A percentile compares a stretch with the other conserved stretches of the same genome.
phyloP scores from a whole-genome alignment of 2,329 filamentous ascomycete species.

The Chaetomium olivaceum region DNA sequence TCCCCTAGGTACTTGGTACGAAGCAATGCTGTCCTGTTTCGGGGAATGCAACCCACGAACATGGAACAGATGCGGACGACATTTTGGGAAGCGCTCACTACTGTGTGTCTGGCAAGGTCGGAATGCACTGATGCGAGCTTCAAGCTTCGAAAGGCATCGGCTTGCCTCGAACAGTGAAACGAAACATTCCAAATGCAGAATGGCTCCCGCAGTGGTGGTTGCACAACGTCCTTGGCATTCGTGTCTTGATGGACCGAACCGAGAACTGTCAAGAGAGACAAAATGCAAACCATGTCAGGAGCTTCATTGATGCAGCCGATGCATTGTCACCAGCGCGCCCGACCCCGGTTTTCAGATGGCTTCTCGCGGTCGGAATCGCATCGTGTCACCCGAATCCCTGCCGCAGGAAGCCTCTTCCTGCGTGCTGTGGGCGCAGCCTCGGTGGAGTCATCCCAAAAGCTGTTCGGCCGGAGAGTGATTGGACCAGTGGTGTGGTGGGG shows the following conservation, averaged over 20 bases:
- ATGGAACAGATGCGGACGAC: background rate
- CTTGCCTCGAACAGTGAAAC: background rate
- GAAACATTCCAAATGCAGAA: conserved; percentile 6
- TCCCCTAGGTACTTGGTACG: background rate
- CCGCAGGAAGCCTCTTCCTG: conserved; percentile 14
- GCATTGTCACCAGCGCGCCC: background rate
- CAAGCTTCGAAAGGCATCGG: background rate
- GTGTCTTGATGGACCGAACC: background rate
- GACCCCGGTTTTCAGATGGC: conserved; percentile 3
- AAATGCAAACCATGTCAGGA: background rate
- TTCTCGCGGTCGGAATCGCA: background rate
- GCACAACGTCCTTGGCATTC: conserved; percentile 11
- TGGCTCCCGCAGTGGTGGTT: conserved; percentile 2
- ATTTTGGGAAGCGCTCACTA: background rate
- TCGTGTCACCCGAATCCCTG: conserved; percentile 3
- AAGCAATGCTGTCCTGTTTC: background rate
- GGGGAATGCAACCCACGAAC: background rate
- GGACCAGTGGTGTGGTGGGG: background rate
- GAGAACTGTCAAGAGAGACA: background rate
- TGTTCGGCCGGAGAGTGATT: background rate
- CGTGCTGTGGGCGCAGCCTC: conserved; percentile 5
- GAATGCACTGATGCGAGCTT: background rate
- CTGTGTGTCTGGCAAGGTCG: background rate
- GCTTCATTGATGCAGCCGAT: background rate
- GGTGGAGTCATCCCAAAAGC: conserved; percentile 11